A percentile compares a stretch with the other conserved stretches of the same genome.
Evolutionary conservation across 1,284 basidiomycete genomes (phyloP).

Genomic region (Trametes sp.): DNA sequence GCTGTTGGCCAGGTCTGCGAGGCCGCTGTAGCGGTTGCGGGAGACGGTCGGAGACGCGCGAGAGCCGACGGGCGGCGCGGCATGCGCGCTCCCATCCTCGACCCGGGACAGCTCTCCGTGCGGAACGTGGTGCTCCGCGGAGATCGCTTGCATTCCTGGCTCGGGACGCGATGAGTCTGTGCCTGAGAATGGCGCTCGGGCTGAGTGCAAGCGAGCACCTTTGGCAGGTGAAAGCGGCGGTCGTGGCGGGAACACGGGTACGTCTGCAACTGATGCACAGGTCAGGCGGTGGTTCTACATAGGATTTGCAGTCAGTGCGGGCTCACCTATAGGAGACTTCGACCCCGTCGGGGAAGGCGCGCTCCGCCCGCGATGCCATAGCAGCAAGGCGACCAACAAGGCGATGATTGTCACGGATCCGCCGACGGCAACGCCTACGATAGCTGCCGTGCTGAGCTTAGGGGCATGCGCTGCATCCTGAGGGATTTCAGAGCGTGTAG

Average conservation of each 20-base stretch:
- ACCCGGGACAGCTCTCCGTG: no score
- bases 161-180: no score
- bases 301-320: background rate
- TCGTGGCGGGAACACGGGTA: background rate
- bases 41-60: background rate
- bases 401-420: constrained; percentile 14
- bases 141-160: no score
- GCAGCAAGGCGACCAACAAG: background rate
- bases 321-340: background rate
- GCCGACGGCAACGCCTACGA: constrained; percentile 17
- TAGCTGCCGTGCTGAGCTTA: background rate
- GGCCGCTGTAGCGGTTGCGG: background rate
- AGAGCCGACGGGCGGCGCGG: no score
- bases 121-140: no score
- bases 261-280: background rate
- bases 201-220: background rate
- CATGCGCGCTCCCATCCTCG: no score
- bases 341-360: background rate
- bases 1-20: background rate
- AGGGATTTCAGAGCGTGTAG: background rate
- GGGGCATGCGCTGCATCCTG: background rate
- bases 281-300: no score
- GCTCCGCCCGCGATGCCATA: background rate
- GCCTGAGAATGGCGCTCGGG: background rate
- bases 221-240: background rate